Evolutionary conservation across 1,284 basidiomycete species (phyloP), one percentile per base, ranked within the genome.

Genomic region (Boletus sp.): DNA sequence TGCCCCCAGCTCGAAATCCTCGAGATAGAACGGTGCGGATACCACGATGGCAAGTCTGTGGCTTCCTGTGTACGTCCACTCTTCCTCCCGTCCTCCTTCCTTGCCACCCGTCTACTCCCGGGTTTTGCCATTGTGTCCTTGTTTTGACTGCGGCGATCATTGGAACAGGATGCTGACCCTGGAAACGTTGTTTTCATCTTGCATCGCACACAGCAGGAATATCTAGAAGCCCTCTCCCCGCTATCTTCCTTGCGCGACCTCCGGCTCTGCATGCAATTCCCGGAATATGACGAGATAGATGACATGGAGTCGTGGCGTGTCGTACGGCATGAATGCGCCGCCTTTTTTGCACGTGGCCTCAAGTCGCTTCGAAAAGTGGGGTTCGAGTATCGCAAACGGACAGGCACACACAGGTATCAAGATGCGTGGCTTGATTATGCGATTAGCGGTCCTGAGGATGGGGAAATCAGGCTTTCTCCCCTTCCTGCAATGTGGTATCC

Each of bases 391-490:
- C 65, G 62, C 44, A 64, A 65, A 53, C 64, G 62, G 10, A 64
- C 62, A 6, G 62, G 62, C 30, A 64, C 62, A 1, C 62, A 64
- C 32, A 39, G 66, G 23, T 64, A 64, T 46, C 62, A 67, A 49
- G 62, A 64, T 29, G 65, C 66, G n/a, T 64, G 62, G 62, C 63
- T 68, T 20, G 62, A 64, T 52, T 68, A 65, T 35, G 61, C 50
- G 13, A 54, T 64, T 39, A 51, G 44, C 46, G 57, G 58, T 4
- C 59, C 59, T 2, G 52, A 49, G 16, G 48, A 51, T 17, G 61
- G 53, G 8, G 53, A 63, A n/a, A 46, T 51, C 17, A 50, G 36
- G 23, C 51, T 64, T 29, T 52, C 42, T 5, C 49, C 36, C 9
- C 52, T 67, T 19, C 65, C 66, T 17, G 48, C 58, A 37, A 44